Base-by-base conservation (phyloP, 1,139 yeast genomes). In the Pichia sp. region DNA sequence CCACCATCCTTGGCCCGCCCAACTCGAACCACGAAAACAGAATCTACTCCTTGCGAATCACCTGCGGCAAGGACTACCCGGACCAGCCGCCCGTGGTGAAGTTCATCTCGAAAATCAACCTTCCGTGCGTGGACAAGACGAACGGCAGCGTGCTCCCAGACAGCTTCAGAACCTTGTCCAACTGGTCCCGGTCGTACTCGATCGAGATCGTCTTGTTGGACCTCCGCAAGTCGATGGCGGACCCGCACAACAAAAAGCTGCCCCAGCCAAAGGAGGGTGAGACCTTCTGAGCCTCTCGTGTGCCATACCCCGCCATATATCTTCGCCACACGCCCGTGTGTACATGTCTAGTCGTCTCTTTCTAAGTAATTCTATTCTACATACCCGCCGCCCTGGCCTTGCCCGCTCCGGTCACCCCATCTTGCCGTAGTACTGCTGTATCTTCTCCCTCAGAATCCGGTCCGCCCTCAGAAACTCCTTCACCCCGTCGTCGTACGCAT, bases 1-100 rank as follows among this genome's bases (percentile, higher is more conserved):
- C 97, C 3, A 92, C 98, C 34, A 90, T 92, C 51, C 76, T 93
- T 61, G 99, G 99, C 0, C 99, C 99, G 4, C 99, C 99, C 40
- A 97, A 92, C 60, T 85, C 95, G 50, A 80, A 82, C 32, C 97
- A 92, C 68, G 98, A 93, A 70, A 95, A 93, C 71, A 80, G 99
- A 65, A 95, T 93, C 61, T 93, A 93, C 71, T 85, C 90, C 32
- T 76, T 93, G 56, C 83, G 81, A 53, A 83, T 93, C 53, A 82
- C 82, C 59, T 93, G 98, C 68, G 97, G 92, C 32, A 84, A 82
- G 13, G 75, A 78, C 16, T 95, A 95, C 68, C 99, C 99, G 1
- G 95, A 88, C 58, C 72, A 79, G 62, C 97, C 99, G 1, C 99
- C 99, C 15, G 70, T 71, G 45, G 93, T 93, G 44, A 78, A 75